These are phyloP conservation scores for Echeveria elegans DNA, from an alignment of 164 flowering plant genomes.

Conservation along the genomic window DNA sequence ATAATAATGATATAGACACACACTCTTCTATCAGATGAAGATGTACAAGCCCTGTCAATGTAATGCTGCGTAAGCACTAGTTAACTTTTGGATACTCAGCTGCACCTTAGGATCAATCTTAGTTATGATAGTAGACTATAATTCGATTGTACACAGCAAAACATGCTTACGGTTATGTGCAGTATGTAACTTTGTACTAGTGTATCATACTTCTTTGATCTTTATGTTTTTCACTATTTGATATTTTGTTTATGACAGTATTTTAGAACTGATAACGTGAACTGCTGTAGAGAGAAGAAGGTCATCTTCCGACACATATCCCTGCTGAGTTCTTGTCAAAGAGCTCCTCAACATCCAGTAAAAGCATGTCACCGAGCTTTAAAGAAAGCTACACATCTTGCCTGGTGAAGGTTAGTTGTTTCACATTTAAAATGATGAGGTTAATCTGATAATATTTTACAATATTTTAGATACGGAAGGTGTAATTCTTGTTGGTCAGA, in stretches of 20 bases:
- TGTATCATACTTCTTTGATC: neutral
- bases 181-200: neutral
- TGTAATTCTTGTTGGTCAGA: slow-evolving; percentile 30
- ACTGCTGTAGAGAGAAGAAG: slow-evolving; percentile 37
- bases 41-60: neutral
- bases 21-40: neutral
- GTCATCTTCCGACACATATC: slow-evolving; percentile 18
- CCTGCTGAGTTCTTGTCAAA: slow-evolving; percentile 18
- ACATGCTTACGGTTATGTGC: neutral
- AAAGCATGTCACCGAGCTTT: slow-evolving; percentile 13
- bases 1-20: neutral
- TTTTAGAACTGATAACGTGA: neutral
- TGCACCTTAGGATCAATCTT: too few species aligned
- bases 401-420: slow-evolving; percentile 66
- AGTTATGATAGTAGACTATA: too few species aligned
- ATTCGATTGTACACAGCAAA: neutral
- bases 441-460: neutral
- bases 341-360: slow-evolving; percentile 12
- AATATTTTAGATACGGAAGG: neutral
- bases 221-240: neutral
- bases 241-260: neutral
- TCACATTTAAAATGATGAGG: slow-evolving; percentile 1
- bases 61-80: too few species aligned
- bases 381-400: slow-evolving; percentile 42
- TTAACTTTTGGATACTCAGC: too few species aligned